phyloP scores from a whole-genome alignment of 306 rosid genomes.

The Corylus americana region DNA sequence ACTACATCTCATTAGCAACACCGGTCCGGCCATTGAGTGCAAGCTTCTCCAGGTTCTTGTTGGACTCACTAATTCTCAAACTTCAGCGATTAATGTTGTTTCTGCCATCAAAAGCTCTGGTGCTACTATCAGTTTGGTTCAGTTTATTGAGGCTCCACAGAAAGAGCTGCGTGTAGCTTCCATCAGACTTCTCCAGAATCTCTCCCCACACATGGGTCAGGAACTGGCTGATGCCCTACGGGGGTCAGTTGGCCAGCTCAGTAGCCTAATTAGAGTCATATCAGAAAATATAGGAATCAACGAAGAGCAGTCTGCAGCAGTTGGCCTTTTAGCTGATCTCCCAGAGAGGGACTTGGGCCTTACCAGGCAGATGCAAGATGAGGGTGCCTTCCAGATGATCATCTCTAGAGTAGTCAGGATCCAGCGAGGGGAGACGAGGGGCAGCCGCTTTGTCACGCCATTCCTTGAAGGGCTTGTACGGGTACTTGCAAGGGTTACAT shows the following conservation, averaged over 20 bases:
- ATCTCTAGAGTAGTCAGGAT: conserved; percentile 55
- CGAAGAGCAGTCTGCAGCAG: conserved; percentile 96
- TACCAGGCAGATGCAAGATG: conserved; percentile 93
- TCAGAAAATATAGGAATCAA: conserved; percentile 77
- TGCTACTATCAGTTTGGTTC: conserved; percentile 90
- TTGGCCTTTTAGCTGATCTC: conserved; percentile 83
- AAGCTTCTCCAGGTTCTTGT: conserved; percentile 98
- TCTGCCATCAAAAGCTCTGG: conserved; percentile 96
- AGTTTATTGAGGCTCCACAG: conserved; percentile 94
- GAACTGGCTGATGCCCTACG: conserved; percentile 97
- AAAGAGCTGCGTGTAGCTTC: conserved; percentile 84
- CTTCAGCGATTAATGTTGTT: conserved; percentile 68
- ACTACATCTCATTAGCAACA: conserved; percentile 94
- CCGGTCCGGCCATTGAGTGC: conserved; percentile 95
- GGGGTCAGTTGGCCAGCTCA: conserved; percentile 94
- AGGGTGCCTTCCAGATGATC: conserved; percentile 71
- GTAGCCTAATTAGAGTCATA: conserved; percentile 75
- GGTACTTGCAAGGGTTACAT: conserved; percentile 82
- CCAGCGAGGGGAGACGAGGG: conserved; percentile 78
- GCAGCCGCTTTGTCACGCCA: conserved; percentile 84
- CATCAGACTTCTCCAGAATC: conserved; percentile 75
- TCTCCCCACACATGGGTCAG: conserved; percentile 85
- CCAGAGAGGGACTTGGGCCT: conserved; percentile 98
- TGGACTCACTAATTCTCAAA: conserved; percentile 77
- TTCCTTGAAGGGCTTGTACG: conserved; percentile 86